Evolutionary conservation across 2,329 filamentous ascomycete genomes (phyloP).

Genomic region (Pseudonectria foliicola): DNA sequence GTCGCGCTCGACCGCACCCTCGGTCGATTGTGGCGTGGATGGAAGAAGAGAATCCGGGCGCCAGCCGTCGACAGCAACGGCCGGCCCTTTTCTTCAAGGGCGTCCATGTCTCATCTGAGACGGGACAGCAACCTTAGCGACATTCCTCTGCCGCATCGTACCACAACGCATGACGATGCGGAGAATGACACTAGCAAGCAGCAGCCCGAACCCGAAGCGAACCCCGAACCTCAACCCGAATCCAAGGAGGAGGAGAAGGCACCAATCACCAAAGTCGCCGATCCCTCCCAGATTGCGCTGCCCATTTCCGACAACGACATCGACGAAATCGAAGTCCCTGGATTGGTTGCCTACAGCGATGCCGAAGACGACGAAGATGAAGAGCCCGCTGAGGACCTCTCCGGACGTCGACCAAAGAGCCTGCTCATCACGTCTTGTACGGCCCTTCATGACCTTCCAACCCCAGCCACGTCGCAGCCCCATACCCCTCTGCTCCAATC

Average conservation of each 20-base stretch:
- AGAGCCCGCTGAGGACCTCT: conserved; percentile 21
- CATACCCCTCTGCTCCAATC: conserved; percentile 27
- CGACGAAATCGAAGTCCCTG: conserved; percentile 74
- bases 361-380: conserved; percentile 48
- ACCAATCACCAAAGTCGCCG: conserved; percentile 20
- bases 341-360: conserved; percentile 55
- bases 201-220: too few species aligned
- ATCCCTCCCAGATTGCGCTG: conserved; percentile 51
- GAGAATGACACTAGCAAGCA: conserved; percentile 12
- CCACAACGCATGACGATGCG: conserved; percentile 24
- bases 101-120: conserved; percentile 28
- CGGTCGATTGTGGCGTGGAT: conserved; percentile 85
- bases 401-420: conserved; percentile 40
- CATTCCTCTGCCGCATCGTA: conserved; percentile 23
- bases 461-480: conserved; percentile 28
- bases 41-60: conserved; percentile 77
- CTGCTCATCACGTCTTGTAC: conserved; percentile 18
- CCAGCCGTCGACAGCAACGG: conserved; percentile 41
- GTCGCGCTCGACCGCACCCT: conserved; percentile 84
- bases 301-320: conserved; percentile 62
- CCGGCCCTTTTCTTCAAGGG: conserved; percentile 43
- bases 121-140: conserved; percentile 32
- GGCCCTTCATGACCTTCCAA: conserved; percentile 23
- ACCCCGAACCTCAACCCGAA: too few species aligned
- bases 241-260: conserved; percentile 13